phyloP scores from a whole-genome alignment of 352 stramenopile species.

The Phytophthora uliginosa region DNA sequence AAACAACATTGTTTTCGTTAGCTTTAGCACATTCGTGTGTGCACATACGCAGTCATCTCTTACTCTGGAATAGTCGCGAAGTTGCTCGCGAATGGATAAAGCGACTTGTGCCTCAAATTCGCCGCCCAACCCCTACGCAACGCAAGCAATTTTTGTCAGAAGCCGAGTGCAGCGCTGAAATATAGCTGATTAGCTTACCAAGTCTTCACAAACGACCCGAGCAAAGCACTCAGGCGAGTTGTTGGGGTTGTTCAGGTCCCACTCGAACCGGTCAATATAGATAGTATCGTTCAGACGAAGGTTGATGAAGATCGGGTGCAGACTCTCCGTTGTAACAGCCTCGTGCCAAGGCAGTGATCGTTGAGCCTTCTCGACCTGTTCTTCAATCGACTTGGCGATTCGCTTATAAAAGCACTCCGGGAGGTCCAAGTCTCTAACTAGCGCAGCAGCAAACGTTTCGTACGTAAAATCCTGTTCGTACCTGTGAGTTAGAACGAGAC shows the following conservation, averaged over 20 bases:
- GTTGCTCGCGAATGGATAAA: slow-evolving; percentile 82
- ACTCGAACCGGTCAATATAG: slow-evolving; percentile 87
- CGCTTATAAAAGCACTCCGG: slow-evolving; percentile 80
- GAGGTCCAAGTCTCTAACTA: slow-evolving; percentile 79
- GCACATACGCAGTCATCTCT: not conserved
- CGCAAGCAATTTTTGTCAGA: slow-evolving; percentile 4
- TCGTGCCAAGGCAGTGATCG: slow-evolving; percentile 65
- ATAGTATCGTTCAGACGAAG: slow-evolving; percentile 85
- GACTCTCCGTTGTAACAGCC: slow-evolving; percentile 61
- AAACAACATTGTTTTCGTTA: not conserved
- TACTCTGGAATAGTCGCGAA: slow-evolving; percentile 82
- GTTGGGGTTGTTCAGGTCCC: slow-evolving; percentile 71
- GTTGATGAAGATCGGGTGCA: slow-evolving; percentile 88
- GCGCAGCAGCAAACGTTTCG: slow-evolving; percentile 75
- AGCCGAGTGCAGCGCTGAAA: not conserved
- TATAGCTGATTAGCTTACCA: slow-evolving; percentile 46
- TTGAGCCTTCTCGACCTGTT: slow-evolving; percentile 77
- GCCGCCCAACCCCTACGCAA: slow-evolving; percentile 68
- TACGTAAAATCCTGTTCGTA: slow-evolving; percentile 82
- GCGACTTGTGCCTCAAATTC: slow-evolving; percentile 86
- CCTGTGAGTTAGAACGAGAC: slow-evolving; percentile 28
- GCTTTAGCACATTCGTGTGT: not conserved
- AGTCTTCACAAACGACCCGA: slow-evolving; percentile 69
- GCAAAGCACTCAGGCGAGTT: slow-evolving; percentile 84
- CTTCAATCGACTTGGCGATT: slow-evolving; percentile 69